A percentile compares a stretch with the other conserved stretches of the same genome.
Conservation (phyloP, 345 rosid species). For the Citrus sp. region DNA sequence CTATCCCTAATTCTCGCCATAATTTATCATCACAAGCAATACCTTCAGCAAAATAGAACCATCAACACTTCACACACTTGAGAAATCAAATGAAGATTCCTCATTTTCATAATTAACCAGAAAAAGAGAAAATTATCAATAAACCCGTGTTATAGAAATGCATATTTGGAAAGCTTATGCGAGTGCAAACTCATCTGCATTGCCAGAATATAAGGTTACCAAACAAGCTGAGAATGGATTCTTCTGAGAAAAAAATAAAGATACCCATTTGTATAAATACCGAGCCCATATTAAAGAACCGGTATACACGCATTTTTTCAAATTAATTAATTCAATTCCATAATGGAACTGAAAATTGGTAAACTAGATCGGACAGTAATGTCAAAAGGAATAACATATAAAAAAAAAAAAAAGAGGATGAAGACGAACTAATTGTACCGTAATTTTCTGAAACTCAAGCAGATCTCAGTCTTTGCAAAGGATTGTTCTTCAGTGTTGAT, state of each 20-base stretch:
- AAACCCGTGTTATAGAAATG: background rate
- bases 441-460: background rate
- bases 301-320: background rate
- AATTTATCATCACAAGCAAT: background rate
- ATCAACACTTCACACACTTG: background rate
- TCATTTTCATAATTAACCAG: background rate
- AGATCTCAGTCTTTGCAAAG: background rate
- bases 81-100: background rate
- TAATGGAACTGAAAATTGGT: background rate
- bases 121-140: background rate
- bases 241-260: background rate
- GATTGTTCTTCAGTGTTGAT: background rate
- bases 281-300: background rate
- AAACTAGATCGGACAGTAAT: background rate
- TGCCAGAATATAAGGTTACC: background rate
- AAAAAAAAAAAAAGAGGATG: background rate
- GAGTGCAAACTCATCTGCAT: too few relatives aligned
- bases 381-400: background rate
- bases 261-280: background rate
- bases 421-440: background rate
- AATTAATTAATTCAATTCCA: background rate
- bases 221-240: background rate
- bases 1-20: slow-evolving; percentile 81
- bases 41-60: background rate
- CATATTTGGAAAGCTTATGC: background rate